Evolutionary conservation across 257 asterid genomes (phyloP).

Genomic region (Cynanchum wilfordii): DNA sequence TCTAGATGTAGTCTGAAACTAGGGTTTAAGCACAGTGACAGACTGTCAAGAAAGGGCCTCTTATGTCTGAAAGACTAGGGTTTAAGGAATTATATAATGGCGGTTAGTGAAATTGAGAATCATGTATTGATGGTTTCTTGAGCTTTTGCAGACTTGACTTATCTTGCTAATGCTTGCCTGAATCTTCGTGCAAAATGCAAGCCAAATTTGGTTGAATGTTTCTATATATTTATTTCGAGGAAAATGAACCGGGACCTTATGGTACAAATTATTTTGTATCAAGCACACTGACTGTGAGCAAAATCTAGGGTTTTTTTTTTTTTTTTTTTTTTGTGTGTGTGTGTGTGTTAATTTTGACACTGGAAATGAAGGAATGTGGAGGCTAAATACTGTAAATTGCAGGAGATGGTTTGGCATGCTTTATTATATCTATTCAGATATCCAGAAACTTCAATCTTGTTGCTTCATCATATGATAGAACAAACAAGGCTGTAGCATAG

Average conservation of each 20-base stretch:
- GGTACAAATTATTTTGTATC: not conserved
- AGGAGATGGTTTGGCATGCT: not conserved
- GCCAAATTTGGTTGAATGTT: not conserved
- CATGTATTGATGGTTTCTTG: not conserved
- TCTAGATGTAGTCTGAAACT: not conserved
- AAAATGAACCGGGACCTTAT: not conserved
- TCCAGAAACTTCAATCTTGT: not conserved
- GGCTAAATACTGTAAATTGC: not conserved
- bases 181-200: not conserved
- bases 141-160: not conserved
- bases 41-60: not conserved
- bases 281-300: not conserved
- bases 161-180: not conserved
- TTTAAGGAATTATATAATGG: not conserved
- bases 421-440: not conserved
- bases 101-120: not conserved
- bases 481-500: not conserved
- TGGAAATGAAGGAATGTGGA: not conserved
- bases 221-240: not conserved
- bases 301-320: not conserved
- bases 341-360: not conserved
- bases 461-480: not conserved
- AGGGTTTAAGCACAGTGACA: constrained; percentile 14
- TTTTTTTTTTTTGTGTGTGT: not conserved
- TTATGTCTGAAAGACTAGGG: no score